These are phyloP conservation scores for Triticum aestivum DNA, from an alignment of 176 grass and related monocot species.

Conservation along the genomic window IWGSC_CS_RefSeq_v2.1 NC_057812.1:690906714-690907213, in stretches of 20 bases:
- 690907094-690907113: constrained; percentile 17
- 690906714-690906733: neutral
- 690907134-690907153: constrained; percentile 15
- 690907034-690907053: constrained; percentile 1
- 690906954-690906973: neutral
- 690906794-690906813: too few relatives aligned
- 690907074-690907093: neutral
- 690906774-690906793: too few relatives aligned
- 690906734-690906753: too few relatives aligned
- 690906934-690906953: constrained; percentile 25
- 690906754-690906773: too few relatives aligned
- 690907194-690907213: neutral
- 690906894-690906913: neutral
- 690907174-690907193: neutral
- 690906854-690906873: too few relatives aligned
- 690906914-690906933: too few relatives aligned
- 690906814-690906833: too few relatives aligned
- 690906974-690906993: constrained; percentile 45
- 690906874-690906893: constrained; percentile 11
- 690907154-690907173: neutral
- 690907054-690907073: neutral
- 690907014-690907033: neutral
- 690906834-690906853: constrained; percentile 14
- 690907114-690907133: constrained; percentile 1
- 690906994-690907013: neutral